These are phyloP conservation scores for Yarrowia yakushimensis DNA, from an alignment of 805 yeast species.

Conservation along the genomic window DNA sequence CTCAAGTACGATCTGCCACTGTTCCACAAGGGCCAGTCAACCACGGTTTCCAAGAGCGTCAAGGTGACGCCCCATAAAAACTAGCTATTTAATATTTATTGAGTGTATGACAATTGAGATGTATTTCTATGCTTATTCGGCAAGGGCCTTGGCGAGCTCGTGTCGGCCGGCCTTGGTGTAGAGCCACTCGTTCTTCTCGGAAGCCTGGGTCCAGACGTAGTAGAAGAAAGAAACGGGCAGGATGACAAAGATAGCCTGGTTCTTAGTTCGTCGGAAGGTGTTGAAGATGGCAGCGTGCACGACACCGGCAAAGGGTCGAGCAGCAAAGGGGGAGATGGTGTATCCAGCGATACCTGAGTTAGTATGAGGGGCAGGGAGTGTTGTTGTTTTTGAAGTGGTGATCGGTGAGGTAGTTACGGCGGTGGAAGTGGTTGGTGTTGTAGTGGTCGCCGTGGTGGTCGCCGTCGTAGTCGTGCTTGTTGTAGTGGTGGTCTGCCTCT, in stretches of 20 bases:
- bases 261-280: slow-evolving; percentile 87
- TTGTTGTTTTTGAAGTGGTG: too few relatives aligned
- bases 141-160: slow-evolving; percentile 9
- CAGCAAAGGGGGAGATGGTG: slow-evolving; percentile 90
- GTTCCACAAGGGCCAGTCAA: slow-evolving; percentile 12
- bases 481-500: background rate
- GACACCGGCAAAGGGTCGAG: slow-evolving; percentile 84
- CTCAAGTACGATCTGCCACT: slow-evolving; percentile 71
- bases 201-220: slow-evolving; percentile 81
- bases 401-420: too few relatives aligned
- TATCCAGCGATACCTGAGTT: slow-evolving; percentile 53
- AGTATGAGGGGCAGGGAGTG: background rate
- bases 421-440: too few relatives aligned
- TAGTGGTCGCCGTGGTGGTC: too few relatives aligned
- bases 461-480: too few relatives aligned
- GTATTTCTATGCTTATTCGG: slow-evolving; percentile 7
- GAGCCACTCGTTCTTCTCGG: slow-evolving; percentile 85
- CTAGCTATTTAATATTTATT: slow-evolving; percentile 23
- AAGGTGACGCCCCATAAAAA: slow-evolving; percentile 21
- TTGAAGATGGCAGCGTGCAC: slow-evolving; percentile 85
- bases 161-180: slow-evolving; percentile 95
- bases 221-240: slow-evolving; percentile 79
- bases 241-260: slow-evolving; percentile 73
- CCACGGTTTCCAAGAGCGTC: slow-evolving; percentile 22
- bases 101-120: background rate